These are phyloP conservation scores for Clarireedia sp. DNA, from an alignment of 2,329 filamentous ascomycete genomes.

Conservation along the genomic window DNA sequence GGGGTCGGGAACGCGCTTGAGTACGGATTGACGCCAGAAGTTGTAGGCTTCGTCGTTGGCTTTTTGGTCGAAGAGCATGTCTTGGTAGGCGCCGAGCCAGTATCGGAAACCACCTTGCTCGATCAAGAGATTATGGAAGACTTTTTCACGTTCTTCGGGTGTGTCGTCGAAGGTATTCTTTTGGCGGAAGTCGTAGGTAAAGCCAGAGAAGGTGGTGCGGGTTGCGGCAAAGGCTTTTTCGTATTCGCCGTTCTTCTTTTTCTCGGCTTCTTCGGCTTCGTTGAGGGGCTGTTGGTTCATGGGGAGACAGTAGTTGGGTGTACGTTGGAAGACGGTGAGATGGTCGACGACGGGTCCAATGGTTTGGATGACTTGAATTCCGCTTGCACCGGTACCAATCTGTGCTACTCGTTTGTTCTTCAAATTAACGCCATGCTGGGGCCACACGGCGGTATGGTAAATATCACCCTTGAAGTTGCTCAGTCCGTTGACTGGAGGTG, in stretches of 20 bases:
- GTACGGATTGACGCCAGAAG: slow-evolving; percentile 7
- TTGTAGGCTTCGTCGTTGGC: slow-evolving; percentile 23
- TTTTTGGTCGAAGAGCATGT: slow-evolving; percentile 24
- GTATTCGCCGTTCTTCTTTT: slow-evolving; percentile 25
- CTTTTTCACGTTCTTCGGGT: slow-evolving; percentile 29
- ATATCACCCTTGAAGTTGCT: slow-evolving; percentile 22
- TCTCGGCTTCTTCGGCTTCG: slow-evolving; percentile 21
- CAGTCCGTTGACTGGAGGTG: slow-evolving; percentile 21
- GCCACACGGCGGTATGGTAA: slow-evolving; percentile 20
- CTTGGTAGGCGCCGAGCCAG: slow-evolving; percentile 24
- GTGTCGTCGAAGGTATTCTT: slow-evolving; percentile 29
- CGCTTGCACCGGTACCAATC: slow-evolving; percentile 20
- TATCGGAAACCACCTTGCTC: slow-evolving; percentile 31
- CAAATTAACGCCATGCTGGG: slow-evolving; percentile 36
- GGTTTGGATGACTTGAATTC: slow-evolving; percentile 18
- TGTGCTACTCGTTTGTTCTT: slow-evolving; percentile 19
- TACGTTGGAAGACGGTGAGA: slow-evolving; percentile 45
- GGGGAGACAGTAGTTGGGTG: slow-evolving; percentile 37
- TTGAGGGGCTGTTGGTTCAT: slow-evolving; percentile 25
- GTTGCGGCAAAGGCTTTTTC: slow-evolving; percentile 27
- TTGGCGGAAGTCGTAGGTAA: slow-evolving; percentile 27
- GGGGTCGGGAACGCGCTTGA: not conserved
- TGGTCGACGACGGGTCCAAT: slow-evolving; percentile 31
- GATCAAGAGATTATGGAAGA: slow-evolving; percentile 29
- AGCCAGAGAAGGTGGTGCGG: slow-evolving; percentile 22